Conservation (phyloP, 2,329 filamentous ascomycete species). For the Colletotrichum higginsianum region DNA sequence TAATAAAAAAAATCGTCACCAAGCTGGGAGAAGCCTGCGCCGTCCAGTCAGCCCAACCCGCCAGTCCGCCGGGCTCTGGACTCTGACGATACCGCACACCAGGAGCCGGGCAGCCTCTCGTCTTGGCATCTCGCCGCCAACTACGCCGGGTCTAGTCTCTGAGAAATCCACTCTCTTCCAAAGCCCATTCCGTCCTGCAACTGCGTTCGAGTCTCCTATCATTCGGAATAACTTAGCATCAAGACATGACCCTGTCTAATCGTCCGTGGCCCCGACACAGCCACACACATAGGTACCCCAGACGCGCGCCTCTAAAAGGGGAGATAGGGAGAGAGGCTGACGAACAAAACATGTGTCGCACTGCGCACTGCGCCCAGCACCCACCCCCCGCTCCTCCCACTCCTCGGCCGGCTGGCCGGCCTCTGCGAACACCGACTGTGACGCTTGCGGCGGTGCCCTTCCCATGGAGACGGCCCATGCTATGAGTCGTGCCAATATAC, state of each 20-base stretch:
- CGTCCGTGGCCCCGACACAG: conserved; percentile 4
- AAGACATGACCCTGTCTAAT: background rate
- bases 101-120: background rate
- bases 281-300: background rate
- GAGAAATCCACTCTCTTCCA: background rate
- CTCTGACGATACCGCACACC: no score
- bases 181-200: background rate
- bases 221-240: background rate
- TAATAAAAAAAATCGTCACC: background rate
- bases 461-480: background rate
- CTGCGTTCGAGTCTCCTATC: background rate
- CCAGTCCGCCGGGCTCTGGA: background rate
- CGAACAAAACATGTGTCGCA: background rate
- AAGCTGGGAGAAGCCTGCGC: background rate
- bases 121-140: background rate
- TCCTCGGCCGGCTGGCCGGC: background rate
- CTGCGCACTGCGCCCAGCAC: background rate
- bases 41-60: background rate
- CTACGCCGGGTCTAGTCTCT: background rate
- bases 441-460: conserved; percentile 5
- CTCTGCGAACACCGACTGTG: background rate
- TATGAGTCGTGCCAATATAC: conserved; percentile 10
- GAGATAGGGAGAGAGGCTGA: background rate
- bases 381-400: background rate
- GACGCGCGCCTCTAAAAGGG: background rate